phyloP scores from a whole-genome alignment of 768 basidiomycete species.

The Agrocybe pediades region DNA sequence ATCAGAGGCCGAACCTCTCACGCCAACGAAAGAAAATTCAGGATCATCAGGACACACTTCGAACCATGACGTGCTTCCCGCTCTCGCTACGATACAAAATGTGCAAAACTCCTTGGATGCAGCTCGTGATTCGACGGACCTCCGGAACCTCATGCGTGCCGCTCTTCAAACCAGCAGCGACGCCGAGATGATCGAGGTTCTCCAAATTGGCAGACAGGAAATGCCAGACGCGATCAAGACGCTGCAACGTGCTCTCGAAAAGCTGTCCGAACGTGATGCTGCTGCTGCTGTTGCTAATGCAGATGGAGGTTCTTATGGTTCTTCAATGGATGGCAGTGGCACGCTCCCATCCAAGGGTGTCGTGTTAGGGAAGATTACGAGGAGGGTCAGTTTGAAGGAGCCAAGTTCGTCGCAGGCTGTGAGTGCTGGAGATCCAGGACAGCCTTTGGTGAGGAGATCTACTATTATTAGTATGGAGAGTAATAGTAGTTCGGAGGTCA shows the following conservation, averaged over 20 bases:
- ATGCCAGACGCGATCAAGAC: conserved; percentile 85
- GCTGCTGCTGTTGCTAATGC: too few species aligned
- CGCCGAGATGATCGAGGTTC: conserved; percentile 59
- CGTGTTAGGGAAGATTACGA: conserved; percentile 19
- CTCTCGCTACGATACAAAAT: conserved; percentile 24
- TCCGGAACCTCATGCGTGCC: conserved; percentile 58
- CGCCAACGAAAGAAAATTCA: conserved; percentile 1
- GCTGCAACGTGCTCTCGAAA: conserved; percentile 54
- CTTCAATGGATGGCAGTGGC: not conserved
- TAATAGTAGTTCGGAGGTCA: conserved; percentile 13
- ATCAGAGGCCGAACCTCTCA: conserved; percentile 8
- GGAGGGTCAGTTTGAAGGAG: conserved; percentile 19
- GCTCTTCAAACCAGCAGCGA: conserved; percentile 63
- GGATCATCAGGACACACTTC: too few species aligned
- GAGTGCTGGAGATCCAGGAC: not conserved
- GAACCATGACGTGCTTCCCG: conserved; percentile 20
- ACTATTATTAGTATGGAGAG: conserved; percentile 23
- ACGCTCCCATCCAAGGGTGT: conserved; percentile 7
- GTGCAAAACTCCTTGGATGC: conserved; percentile 42
- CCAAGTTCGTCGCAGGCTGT: too few species aligned
- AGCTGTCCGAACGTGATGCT: conserved; percentile 19
- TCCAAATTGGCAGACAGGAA: conserved; percentile 65
- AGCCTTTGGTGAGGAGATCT: conserved; percentile 20
- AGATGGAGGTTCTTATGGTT: not conserved
- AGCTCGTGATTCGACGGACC: conserved; percentile 52